These are phyloP conservation scores for Tieghemostelium lacteum DNA, from an alignment of 78 protist genomes.

Conservation along the genomic window DNA sequence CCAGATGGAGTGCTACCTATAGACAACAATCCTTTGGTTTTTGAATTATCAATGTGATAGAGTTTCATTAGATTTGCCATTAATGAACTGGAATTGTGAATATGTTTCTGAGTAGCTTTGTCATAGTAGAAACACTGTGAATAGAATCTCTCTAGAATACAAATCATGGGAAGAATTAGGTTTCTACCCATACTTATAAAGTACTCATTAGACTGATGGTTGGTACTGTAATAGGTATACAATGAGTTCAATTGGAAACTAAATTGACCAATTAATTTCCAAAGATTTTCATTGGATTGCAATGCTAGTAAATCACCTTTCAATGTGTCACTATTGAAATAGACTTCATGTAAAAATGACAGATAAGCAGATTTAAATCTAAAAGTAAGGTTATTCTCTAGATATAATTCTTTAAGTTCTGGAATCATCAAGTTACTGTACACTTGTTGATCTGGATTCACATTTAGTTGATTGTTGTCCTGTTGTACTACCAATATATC, in stretches of 20 bases:
- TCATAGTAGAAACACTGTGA: conserved; percentile 76
- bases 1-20: neutral
- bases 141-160: conserved; percentile 58
- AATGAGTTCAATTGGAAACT: conserved; percentile 41
- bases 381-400: conserved; percentile 45
- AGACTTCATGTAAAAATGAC: conserved; percentile 59
- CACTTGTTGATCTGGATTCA: conserved; percentile 3
- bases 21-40: neutral
- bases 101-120: conserved; percentile 60
- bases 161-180: conserved; percentile 45
- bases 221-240: neutral
- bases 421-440: conserved; percentile 20
- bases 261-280: conserved; percentile 63
- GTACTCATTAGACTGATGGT: conserved; percentile 11
- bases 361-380: conserved; percentile 59
- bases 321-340: conserved; percentile 55
- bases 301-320: conserved; percentile 69
- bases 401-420: conserved; percentile 52
- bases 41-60: conserved; percentile 44
- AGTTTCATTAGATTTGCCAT: conserved; percentile 57
- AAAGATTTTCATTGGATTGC: conserved; percentile 43
- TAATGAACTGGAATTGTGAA: conserved; percentile 28
- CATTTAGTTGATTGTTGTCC: conserved; percentile 29
- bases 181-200: conserved; percentile 25
- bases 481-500: conserved; percentile 20